Conservation (phyloP, 2,329 filamentous ascomycete species). For the Botrytis byssoidea region DNA sequence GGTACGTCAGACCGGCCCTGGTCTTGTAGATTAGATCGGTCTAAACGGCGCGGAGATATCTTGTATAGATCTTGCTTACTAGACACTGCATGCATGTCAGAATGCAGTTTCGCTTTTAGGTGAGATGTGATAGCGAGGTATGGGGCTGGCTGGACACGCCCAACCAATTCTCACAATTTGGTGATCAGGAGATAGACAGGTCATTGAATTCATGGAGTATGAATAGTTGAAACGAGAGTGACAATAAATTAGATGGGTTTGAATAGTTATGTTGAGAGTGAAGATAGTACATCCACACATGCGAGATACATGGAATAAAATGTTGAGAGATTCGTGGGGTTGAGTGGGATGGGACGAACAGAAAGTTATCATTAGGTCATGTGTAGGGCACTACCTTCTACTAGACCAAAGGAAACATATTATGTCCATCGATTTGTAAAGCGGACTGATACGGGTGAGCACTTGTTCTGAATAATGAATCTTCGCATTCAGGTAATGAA, state of each 20-base stretch:
- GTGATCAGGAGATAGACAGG: background rate
- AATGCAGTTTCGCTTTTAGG: background rate
- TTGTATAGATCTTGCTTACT: background rate
- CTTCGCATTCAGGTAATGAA: background rate
- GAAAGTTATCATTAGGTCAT: background rate
- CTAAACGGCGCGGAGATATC: background rate
- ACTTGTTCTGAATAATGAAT: background rate
- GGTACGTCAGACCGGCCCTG: background rate
- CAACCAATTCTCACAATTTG: background rate
- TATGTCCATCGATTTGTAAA: background rate
- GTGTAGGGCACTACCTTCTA: background rate
- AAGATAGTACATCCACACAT: background rate
- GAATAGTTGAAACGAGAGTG: background rate
- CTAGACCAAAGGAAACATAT: background rate
- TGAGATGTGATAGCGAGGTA: background rate
- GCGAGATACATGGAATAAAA: background rate
- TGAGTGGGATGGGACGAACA: background rate
- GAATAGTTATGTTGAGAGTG: background rate
- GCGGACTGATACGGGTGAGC: background rate
- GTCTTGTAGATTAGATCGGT: background rate
- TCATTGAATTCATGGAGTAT: background rate
- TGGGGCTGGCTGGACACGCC: background rate
- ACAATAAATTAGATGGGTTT: background rate
- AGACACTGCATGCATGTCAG: background rate
- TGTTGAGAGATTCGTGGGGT: background rate